phyloP scores from a whole-genome alignment of 2,329 filamentous ascomycete genomes.

The Cyclaneusma minus region DNA sequence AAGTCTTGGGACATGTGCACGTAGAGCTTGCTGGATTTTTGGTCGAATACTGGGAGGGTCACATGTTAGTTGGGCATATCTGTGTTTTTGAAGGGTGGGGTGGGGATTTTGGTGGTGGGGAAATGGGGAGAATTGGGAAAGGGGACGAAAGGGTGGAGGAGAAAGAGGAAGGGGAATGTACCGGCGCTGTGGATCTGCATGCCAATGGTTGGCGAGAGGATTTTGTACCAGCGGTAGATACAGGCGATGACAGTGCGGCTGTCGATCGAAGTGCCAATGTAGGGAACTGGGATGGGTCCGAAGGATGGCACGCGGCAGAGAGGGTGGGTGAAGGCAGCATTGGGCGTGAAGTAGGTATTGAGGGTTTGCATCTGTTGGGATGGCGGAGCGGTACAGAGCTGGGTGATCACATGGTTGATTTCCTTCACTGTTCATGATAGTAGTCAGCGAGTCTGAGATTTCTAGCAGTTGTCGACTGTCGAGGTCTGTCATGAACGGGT shows the following conservation, averaged over 20 bases:
- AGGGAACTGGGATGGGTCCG: slow-evolving; percentile 23
- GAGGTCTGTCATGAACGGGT: no score
- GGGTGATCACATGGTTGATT: slow-evolving; percentile 48
- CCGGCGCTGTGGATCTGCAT: slow-evolving; percentile 45
- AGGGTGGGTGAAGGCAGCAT: slow-evolving; percentile 63
- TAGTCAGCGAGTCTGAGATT: no score
- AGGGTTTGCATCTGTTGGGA: slow-evolving; percentile 49
- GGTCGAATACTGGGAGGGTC: slow-evolving; percentile 44
- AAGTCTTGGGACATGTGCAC: slow-evolving; percentile 62
- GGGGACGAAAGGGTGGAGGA: slow-evolving; percentile 6
- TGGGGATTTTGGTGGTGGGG: neutral
- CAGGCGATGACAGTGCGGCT: slow-evolving; percentile 51
- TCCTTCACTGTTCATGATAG: slow-evolving; percentile 41
- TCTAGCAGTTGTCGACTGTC: no score
- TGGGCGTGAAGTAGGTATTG: slow-evolving; percentile 55
- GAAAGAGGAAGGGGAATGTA: slow-evolving; percentile 15
- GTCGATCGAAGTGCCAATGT: slow-evolving; percentile 27
- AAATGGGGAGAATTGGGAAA: neutral
- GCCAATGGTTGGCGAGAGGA: slow-evolving; percentile 60
- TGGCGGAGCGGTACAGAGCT: slow-evolving; percentile 51
- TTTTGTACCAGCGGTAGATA: slow-evolving; percentile 75
- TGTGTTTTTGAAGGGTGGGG: slow-evolving; percentile 3
- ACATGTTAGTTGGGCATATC: no score
- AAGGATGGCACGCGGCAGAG: slow-evolving; percentile 55
- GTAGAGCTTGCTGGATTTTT: slow-evolving; percentile 51